Conservation (phyloP, 768 basidiomycete species). For the Hygrocybe coccinea region DNA sequence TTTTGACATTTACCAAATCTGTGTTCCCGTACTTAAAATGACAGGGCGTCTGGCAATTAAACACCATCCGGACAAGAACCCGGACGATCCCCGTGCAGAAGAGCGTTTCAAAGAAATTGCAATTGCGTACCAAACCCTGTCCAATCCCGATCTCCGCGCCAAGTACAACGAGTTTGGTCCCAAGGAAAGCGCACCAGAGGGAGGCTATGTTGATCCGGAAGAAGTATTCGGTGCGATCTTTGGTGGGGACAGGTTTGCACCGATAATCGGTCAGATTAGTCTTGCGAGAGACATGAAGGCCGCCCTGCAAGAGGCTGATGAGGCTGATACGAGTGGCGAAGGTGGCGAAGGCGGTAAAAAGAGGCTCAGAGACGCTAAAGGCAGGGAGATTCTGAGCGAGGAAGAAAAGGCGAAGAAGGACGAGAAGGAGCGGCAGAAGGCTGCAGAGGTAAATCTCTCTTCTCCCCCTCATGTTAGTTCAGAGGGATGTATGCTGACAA, state of each 20-base stretch:
- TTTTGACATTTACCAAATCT: slow-evolving; percentile 1
- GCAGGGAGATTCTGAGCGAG: slow-evolving; percentile 49
- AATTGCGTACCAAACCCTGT: slow-evolving; percentile 83
- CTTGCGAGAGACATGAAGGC: slow-evolving; percentile 90
- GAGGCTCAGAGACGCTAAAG: slow-evolving; percentile 51
- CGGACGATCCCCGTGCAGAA: slow-evolving; percentile 76
- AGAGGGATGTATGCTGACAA: background rate
- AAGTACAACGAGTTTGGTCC: slow-evolving; percentile 92
- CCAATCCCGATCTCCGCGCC: slow-evolving; percentile 65
- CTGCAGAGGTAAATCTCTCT: slow-evolving; percentile 56
- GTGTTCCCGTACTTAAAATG: too few species aligned
- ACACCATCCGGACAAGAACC: slow-evolving; percentile 90
- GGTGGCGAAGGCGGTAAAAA: slow-evolving; percentile 49
- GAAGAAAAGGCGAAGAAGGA: slow-evolving; percentile 75
- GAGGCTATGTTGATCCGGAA: slow-evolving; percentile 84
- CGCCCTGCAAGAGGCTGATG: slow-evolving; percentile 79
- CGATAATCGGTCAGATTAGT: slow-evolving; percentile 86
- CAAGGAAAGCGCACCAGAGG: slow-evolving; percentile 77
- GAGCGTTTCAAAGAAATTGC: slow-evolving; percentile 90
- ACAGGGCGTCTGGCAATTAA: slow-evolving; percentile 84
- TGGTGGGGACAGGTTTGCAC: slow-evolving; percentile 79
- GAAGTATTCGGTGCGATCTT: slow-evolving; percentile 81
- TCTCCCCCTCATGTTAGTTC: background rate
- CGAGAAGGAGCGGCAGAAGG: slow-evolving; percentile 60
- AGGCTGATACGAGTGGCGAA: slow-evolving; percentile 41